These are phyloP conservation scores for Ceratocystiopsis minuta DNA, from an alignment of 2,329 filamentous ascomycete species.

Conservation along the genomic window DNA sequence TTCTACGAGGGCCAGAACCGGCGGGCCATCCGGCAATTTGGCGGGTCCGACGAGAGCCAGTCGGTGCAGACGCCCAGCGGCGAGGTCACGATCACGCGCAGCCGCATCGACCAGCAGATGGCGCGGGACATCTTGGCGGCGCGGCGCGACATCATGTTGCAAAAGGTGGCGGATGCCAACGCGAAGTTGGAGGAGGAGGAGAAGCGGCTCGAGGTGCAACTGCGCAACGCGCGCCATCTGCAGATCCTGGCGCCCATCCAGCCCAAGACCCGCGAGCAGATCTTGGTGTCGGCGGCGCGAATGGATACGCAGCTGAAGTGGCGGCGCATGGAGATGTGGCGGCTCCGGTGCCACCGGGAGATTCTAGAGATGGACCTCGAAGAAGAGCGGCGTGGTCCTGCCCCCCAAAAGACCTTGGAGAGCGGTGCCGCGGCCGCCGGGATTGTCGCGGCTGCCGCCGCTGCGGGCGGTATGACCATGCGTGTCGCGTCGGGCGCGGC, in stretches of 20 bases:
- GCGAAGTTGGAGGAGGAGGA: constrained; percentile 56
- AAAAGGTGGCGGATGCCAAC: constrained; percentile 69
- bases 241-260: constrained; percentile 80
- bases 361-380: constrained; percentile 73
- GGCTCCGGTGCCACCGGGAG: constrained; percentile 74
- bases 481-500: too few relatives aligned
- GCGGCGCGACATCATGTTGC: constrained; percentile 62
- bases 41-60: constrained; percentile 36
- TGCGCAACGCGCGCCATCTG: constrained; percentile 80
- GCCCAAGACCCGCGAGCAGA: constrained; percentile 69
- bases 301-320: constrained; percentile 83
- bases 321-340: constrained; percentile 89
- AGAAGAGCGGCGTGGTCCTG: constrained; percentile 41
- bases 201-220: constrained; percentile 62
- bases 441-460: constrained; percentile 1
- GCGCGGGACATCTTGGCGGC: constrained; percentile 73
- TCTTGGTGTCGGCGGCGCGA: constrained; percentile 68
- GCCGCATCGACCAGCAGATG: constrained; percentile 63
- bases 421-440: constrained; percentile 7
- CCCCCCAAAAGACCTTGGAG: constrained; percentile 10
- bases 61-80: constrained; percentile 53
- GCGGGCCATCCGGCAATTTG: constrained; percentile 50
- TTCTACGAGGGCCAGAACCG: constrained; percentile 69
- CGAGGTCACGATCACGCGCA: constrained; percentile 54
- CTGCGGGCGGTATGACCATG: neutral